Percentiles rank a stretch among this genome's conserved stretches.
These are phyloP conservation scores for Bolboschoenus planiculmis DNA, from an alignment of 176 grass and related monocot genomes.

Conservation along the genomic window DNA sequence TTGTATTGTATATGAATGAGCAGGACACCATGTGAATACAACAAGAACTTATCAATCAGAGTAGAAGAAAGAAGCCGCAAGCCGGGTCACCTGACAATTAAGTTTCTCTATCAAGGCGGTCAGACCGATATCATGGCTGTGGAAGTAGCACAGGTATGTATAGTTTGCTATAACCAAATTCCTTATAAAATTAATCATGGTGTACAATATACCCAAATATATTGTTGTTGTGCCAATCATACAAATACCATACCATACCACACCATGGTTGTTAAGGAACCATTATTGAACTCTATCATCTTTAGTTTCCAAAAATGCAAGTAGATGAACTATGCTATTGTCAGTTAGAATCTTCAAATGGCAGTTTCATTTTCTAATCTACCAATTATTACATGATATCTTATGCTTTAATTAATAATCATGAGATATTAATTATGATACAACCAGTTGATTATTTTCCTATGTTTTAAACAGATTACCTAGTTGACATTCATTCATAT, in stretches of 20 bases:
- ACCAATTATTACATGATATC: background rate
- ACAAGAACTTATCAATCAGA: conserved; percentile 36
- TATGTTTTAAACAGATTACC: background rate
- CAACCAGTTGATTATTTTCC: background rate
- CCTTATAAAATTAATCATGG: background rate
- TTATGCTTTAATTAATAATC: background rate
- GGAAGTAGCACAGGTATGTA: conserved; percentile 34
- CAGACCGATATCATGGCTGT: conserved; percentile 63
- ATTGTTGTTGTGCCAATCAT: background rate
- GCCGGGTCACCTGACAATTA: conserved; percentile 22
- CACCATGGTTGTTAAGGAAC: background rate
- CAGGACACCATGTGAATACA: conserved; percentile 51
- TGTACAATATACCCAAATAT: background rate
- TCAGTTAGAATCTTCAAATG: conserved; percentile 4
- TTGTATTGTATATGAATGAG: background rate
- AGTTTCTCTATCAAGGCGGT: conserved; percentile 60
- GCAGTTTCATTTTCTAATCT: background rate
- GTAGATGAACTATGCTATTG: conserved; percentile 4
- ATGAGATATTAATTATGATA: background rate
- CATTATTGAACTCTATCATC: conserved; percentile 3
- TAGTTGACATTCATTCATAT: conserved; percentile 13
- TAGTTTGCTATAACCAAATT: background rate
- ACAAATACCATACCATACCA: background rate
- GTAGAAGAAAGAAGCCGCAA: conserved; percentile 36
- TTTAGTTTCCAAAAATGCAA: conserved; percentile 13